phyloP scores from a whole-genome alignment of 192 early-diverging fungal genomes.

The Umbelopsis sp. region DNA sequence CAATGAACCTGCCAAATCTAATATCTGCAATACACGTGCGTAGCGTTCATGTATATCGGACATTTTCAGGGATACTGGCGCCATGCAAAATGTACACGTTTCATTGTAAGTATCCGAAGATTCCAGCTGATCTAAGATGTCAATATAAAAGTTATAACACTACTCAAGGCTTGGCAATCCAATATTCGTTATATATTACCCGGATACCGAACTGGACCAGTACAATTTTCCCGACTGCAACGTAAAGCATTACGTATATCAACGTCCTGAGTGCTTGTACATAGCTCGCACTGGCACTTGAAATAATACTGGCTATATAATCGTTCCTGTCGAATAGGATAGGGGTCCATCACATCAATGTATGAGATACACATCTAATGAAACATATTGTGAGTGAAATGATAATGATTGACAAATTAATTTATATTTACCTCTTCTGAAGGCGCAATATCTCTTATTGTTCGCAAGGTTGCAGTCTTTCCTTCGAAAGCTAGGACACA shows the following conservation, averaged over 20 bases:
- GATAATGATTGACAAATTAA: neutral
- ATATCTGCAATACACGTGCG: neutral
- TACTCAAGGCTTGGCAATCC: neutral
- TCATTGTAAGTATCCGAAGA: neutral
- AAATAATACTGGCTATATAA: conserved; percentile 8
- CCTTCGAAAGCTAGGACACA: conserved; percentile 7
- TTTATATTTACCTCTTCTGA: neutral
- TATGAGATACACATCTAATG: neutral
- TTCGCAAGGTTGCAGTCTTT: neutral
- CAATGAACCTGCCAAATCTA: neutral
- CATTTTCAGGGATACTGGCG: neutral
- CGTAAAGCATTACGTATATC: conserved; percentile 15
- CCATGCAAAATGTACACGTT: neutral
- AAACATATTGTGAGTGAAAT: neutral
- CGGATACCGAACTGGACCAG: conserved; percentile 7
- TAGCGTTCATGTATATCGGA: conserved; percentile 11
- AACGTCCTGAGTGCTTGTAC: neutral
- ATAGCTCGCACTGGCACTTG: conserved; percentile 9
- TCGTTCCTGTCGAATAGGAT: conserved; percentile 1
- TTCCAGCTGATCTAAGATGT: neutral
- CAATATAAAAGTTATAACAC: neutral
- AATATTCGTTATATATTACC: conserved; percentile 5
- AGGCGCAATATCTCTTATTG: neutral
- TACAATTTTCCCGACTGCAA: conserved; percentile 4
- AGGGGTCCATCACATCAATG: conserved; percentile 12